Percentiles rank a stretch among this genome's conserved stretches.
Conservation (phyloP, 345 rosid genomes). For the Salix dunnii region DNA sequence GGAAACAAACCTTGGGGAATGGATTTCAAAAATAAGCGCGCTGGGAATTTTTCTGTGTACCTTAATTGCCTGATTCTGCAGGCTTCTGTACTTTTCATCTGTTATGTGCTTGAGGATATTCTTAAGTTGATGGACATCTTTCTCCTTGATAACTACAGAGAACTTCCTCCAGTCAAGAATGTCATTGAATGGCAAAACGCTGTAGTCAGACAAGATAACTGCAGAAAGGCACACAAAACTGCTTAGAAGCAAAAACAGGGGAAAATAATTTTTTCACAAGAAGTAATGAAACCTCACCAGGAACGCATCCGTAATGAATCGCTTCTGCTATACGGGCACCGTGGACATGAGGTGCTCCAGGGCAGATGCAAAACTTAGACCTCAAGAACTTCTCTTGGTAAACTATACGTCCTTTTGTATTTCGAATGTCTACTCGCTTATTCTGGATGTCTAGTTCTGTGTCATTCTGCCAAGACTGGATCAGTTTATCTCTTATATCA, state of each 20-base stretch:
- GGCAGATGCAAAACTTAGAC: constrained; percentile 26
- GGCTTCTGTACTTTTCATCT: constrained; percentile 51
- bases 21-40: too few relatives aligned
- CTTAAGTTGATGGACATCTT: constrained; percentile 79
- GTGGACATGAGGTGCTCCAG: constrained; percentile 12
- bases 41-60: constrained; percentile 24
- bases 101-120: constrained; percentile 71
- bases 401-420: neutral
- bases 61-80: constrained; percentile 76
- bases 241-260: too few relatives aligned
- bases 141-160: constrained; percentile 65
- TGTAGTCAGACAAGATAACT: constrained; percentile 86
- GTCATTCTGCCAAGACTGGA: constrained; percentile 8
- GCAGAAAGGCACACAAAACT: constrained; percentile 9
- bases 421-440: constrained; percentile 8
- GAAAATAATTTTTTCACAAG: neutral
- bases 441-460: constrained; percentile 16
- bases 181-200: constrained; percentile 91
- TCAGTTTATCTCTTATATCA: neutral
- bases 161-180: constrained; percentile 76
- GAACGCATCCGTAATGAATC: constrained; percentile 94
- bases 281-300: constrained; percentile 49
- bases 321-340: constrained; percentile 61
- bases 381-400: constrained; percentile 1
- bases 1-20: too few relatives aligned